Evolutionary conservation across 2,329 filamentous ascomycete species (phyloP).

Genomic region (Aciculosporium take): DNA sequence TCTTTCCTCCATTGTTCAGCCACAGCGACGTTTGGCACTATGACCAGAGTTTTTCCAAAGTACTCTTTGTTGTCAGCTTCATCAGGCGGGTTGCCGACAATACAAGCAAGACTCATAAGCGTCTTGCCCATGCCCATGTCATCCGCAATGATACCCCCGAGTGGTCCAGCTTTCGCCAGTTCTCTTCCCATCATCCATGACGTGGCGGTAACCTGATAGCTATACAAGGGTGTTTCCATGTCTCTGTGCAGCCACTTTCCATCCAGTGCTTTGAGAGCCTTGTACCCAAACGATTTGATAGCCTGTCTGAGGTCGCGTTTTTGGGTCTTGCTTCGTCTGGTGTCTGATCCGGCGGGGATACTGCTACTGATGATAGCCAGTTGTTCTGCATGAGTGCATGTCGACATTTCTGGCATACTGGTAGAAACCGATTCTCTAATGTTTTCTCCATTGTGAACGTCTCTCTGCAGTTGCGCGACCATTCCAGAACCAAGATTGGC

Average conservation of each 20-base stretch:
- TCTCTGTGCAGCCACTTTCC: background rate
- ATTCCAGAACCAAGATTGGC: background rate
- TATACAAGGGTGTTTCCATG: background rate
- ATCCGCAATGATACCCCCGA: slow-evolving; percentile 47
- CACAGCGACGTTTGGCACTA: slow-evolving; percentile 14
- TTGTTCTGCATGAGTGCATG: background rate
- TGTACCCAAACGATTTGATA: background rate
- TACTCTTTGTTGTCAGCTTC: slow-evolving; percentile 21
- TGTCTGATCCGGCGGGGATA: background rate
- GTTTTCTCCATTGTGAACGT: background rate
- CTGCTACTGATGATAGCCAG: background rate
- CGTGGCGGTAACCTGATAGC: slow-evolving; percentile 36
- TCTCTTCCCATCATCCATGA: slow-evolving; percentile 43
- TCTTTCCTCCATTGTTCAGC: slow-evolving; percentile 17
- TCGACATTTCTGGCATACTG: background rate
- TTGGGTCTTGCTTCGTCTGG: background rate
- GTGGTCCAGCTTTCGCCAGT: slow-evolving; percentile 22
- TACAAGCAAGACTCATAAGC: slow-evolving; percentile 62
- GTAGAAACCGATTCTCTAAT: background rate
- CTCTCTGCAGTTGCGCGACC: background rate
- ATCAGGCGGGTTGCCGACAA: slow-evolving; percentile 41
- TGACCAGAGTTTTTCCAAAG: slow-evolving; percentile 21
- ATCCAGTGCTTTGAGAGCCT: background rate
- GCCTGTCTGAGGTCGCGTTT: background rate
- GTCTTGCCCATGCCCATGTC: slow-evolving; percentile 55